phyloP scores from a whole-genome alignment of 306 rosid species.

The Corylus avellana region DNA sequence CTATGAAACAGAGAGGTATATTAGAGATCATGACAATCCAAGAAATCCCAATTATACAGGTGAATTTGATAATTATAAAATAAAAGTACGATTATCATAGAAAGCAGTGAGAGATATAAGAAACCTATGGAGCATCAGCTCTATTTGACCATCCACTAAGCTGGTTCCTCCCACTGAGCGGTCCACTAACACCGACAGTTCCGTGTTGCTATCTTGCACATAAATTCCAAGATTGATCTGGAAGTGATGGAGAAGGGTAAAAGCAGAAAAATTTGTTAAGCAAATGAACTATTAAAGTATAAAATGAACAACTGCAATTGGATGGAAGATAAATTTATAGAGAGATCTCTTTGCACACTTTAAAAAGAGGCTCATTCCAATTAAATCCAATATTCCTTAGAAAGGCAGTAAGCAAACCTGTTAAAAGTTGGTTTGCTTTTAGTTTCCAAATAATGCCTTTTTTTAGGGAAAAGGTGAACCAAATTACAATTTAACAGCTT shows the following conservation, averaged over 20 bases:
- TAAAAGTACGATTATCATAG: constrained; percentile 8
- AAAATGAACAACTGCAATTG: not conserved
- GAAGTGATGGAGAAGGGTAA: constrained; percentile 21
- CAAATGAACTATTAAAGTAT: not conserved
- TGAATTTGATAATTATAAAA: not conserved
- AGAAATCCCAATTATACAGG: not conserved
- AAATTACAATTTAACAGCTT: not conserved
- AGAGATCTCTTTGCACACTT: not conserved
- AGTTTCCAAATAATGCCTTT: not conserved
- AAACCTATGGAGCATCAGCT: constrained; percentile 88
- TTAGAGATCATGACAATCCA: constrained; percentile 12
- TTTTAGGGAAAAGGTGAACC: not conserved
- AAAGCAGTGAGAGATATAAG: constrained; percentile 3
- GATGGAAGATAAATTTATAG: not conserved
- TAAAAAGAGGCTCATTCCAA: not conserved
- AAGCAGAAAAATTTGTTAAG: not conserved
- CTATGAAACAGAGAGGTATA: constrained; percentile 36
- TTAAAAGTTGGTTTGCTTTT: not conserved
- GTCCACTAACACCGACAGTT: constrained; percentile 74
- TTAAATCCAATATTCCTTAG: not conserved
- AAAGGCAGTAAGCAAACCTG: not conserved
- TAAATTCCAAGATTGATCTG: constrained; percentile 81
- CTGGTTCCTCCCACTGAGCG: constrained; percentile 88
- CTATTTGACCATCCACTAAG: constrained; percentile 72
- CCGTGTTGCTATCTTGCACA: constrained; percentile 53